Base-by-base conservation (phyloP, 2,329 filamentous ascomycete genomes). In the Arthrobotrys iridis region DNA sequence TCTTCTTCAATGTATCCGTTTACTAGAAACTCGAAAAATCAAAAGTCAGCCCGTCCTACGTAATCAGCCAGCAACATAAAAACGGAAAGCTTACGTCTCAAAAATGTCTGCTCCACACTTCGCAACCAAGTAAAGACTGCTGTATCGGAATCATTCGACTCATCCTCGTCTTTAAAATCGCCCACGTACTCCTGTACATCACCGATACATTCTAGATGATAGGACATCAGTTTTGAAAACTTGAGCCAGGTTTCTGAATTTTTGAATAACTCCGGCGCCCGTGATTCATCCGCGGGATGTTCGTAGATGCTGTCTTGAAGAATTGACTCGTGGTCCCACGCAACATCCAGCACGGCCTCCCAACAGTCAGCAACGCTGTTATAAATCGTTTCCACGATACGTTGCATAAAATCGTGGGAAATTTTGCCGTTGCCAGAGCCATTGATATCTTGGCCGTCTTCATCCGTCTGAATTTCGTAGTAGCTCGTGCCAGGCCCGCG, bases 251-350 rank as follows among this genome's bases (percentile, higher is more conserved):
- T 77, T 13, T 82, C 83, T 22, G 84, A 84, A 77, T 86, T 86
- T 10, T 81, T 82, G 84, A 85, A 87, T 5, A 87, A 80, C 71
- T 86, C 85, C 1, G 84, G 84, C 0, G 85, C 85, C 1, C 85
- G 82, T 7, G 82, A 84, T 76, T 86, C 85, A 59, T 87, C 85
- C 2, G 85, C 85, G 0, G 85, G 85, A 33, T 84, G 84, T 30
- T 86, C 86, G 68, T 86, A 87, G 59, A 87, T 84, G 72, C 84
- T 84, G 77, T 85, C 84, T 78, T 85, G 83, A 67, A 86, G 80
- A 40, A 86, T 84, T 15, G 82, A 82, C 13, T 86, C 83, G 74
- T 87, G 85, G 10, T 84, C 84, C 77, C 84, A 83, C 18, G 83
- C 84, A 8, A 82, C 81, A 33, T 81, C 81, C 11, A 86, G 78